These are phyloP conservation scores for Bacidia rubella DNA, from an alignment of 495 filamentous ascomycete genomes.

Conservation along the genomic window DNA sequence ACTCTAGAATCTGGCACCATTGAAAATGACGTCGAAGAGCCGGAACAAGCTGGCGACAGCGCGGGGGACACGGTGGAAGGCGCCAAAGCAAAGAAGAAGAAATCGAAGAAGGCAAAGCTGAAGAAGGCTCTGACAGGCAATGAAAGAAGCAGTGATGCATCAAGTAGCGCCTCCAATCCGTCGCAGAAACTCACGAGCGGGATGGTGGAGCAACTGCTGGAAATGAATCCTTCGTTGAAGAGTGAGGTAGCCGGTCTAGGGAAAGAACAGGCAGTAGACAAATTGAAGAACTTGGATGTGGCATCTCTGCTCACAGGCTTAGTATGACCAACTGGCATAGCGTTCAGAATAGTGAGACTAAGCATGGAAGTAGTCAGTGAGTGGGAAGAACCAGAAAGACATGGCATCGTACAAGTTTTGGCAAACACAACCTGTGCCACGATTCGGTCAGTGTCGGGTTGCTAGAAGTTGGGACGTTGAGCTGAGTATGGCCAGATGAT, in stretches of 20 bases:
- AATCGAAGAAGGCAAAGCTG: conserved; percentile 18
- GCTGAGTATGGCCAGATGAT: conserved; percentile 22
- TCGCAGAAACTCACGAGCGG: conserved; percentile 29
- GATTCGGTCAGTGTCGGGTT: conserved; percentile 43
- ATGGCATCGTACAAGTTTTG: conserved; percentile 97
- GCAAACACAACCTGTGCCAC: conserved; percentile 89
- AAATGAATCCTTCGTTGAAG: conserved; percentile 38
- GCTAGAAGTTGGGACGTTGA: not conserved
- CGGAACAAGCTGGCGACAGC: conserved; percentile 7
- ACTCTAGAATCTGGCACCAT: conserved; percentile 2
- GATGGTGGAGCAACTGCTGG: conserved; percentile 31
- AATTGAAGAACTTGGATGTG: conserved; percentile 58
- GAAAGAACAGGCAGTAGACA: conserved; percentile 39
- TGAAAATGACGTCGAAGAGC: conserved; percentile 11
- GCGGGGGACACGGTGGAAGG: conserved; percentile 17
- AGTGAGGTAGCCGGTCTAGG: conserved; percentile 32
- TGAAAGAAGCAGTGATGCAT: conserved; percentile 10
- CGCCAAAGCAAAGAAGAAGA: conserved; percentile 21
- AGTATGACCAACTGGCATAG: conserved; percentile 12
- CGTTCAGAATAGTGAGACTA: not conserved
- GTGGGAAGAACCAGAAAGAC: conserved; percentile 82
- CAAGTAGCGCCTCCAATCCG: conserved; percentile 20
- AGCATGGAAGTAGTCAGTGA: conserved; percentile 25
- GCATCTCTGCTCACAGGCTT: conserved; percentile 74
- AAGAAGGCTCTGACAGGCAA: conserved; percentile 17